These are phyloP conservation scores for Fagopyrum homotropicum DNA, from an alignment of 148 eudicot species.

Conservation along the genomic window DNA sequence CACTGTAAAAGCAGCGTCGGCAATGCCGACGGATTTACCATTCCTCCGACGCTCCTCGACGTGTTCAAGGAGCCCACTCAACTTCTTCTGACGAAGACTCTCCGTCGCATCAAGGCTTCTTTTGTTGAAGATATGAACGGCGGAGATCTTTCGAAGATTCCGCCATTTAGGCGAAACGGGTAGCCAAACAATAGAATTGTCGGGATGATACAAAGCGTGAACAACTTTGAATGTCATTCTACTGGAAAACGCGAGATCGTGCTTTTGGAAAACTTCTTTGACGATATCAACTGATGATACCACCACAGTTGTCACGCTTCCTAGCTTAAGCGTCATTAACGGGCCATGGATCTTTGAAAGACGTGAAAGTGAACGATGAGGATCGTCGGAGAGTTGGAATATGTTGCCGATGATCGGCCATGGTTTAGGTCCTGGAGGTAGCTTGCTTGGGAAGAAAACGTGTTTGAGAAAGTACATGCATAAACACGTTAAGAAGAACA, in stretches of 20 bases:
- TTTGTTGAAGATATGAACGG: not conserved
- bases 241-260: slow-evolving; percentile 37
- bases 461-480: not conserved
- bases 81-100: slow-evolving; percentile 5
- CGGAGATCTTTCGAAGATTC: slow-evolving; percentile 14
- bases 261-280: slow-evolving; percentile 45
- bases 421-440: slow-evolving; percentile 39
- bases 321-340: slow-evolving; percentile 37
- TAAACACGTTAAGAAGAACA: not conserved
- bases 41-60: slow-evolving; percentile 1
- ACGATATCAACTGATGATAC: slow-evolving; percentile 38
- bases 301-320: slow-evolving; percentile 30
- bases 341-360: slow-evolving; percentile 42
- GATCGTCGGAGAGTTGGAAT: slow-evolving; percentile 33
- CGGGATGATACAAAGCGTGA: slow-evolving; percentile 24
- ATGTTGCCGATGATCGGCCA: slow-evolving; percentile 50
- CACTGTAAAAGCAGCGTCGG: slow-evolving; percentile 7
- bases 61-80: slow-evolving; percentile 6
- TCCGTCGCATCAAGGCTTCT: slow-evolving; percentile 2
- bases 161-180: slow-evolving; percentile 34
- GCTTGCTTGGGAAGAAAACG: slow-evolving; percentile 15
- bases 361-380: slow-evolving; percentile 36
- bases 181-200: slow-evolving; percentile 31
- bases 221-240: slow-evolving; percentile 24
- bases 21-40: slow-evolving; percentile 12